Base-by-base conservation (phyloP, 2,329 filamentous ascomycete genomes). In the Canariomyces notabilis region DNA sequence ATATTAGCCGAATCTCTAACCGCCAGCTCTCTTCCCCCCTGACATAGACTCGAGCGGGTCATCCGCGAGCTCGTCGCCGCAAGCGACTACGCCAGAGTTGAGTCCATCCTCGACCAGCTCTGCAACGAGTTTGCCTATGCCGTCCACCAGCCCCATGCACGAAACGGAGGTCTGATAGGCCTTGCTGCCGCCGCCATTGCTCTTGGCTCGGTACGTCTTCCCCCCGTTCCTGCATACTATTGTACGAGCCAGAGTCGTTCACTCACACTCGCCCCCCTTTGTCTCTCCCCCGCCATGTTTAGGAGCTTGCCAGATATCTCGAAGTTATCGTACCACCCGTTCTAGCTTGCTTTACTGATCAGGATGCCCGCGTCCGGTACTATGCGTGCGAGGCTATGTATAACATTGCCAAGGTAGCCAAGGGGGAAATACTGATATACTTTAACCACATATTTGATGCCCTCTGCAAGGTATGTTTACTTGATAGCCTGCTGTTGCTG, bases 381-480 rank as follows among this genome's bases (percentile, higher is more conserved):
- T 98, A 98, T 69, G 93, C 93, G 19, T 98, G 93, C 69, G 93
- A 98, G 72, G 94, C 90, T 67, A 98, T 98, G 93, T 98, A 98
- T 71, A 98, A 98, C 68, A 98, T 98, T 63, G 90, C 93, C 62
- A 98, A 98, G 70, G 93, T 98, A 38, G 93, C 91, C 50, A 98
- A 98, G 69, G 93, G 94, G 31, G 93, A 98, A 68, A 93, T 98
- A 16, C 69, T 98, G 55, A 80, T 94, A 33, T 98, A 95, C 73
- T 98, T 98, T 69, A 98, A 98, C 68, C 87, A 94, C 60, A 93
- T 98, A 53, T 98, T 98, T 62, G 93, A 98, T 70, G 89, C 93
- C 18, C 73, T 98, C 44, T 95, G 90, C 72, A 97, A 96, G 79
- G 89, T 94, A 71, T 52, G 69, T 56, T n/a, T 23, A 42, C 43